phyloP scores from a whole-genome alignment of 371 early-diverging fungal genomes.

The Apophysomyces elegans region DNA sequence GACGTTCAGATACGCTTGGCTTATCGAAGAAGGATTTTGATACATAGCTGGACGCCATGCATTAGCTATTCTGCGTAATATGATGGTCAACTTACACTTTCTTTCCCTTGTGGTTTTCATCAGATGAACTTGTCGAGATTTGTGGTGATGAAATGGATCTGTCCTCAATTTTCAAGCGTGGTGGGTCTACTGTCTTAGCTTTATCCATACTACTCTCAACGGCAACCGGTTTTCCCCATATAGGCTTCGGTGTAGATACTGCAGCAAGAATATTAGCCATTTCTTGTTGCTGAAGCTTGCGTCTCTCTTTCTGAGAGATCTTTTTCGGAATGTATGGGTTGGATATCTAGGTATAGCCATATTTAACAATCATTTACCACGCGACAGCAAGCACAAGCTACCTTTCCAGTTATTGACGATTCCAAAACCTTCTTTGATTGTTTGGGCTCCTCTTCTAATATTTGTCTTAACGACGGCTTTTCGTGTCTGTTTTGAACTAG shows the following conservation, averaged over 20 bases:
- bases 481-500: background rate
- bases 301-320: constrained; percentile 51
- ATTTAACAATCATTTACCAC: background rate
- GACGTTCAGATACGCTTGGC: background rate
- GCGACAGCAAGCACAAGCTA: background rate
- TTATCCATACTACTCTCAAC: too few relatives aligned
- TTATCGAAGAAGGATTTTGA: background rate
- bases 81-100: constrained; percentile 35
- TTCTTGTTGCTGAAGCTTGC: constrained; percentile 39
- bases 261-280: constrained; percentile 17
- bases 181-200: background rate
- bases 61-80: background rate
- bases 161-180: background rate
- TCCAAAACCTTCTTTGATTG: background rate
- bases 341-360: background rate
- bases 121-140: background rate
- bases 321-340: constrained; percentile 35
- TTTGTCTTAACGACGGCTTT: constrained; percentile 2
- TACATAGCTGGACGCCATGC: constrained; percentile 24
- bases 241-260: constrained; percentile 30
- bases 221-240: constrained; percentile 41
- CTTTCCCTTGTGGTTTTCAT: constrained; percentile 33
- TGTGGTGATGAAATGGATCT: background rate
- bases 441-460: background rate
- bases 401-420: constrained; percentile 13